phyloP scores from a whole-genome alignment of 139 green algal genomes.

The Protoeuglena noctilucae region DNA sequence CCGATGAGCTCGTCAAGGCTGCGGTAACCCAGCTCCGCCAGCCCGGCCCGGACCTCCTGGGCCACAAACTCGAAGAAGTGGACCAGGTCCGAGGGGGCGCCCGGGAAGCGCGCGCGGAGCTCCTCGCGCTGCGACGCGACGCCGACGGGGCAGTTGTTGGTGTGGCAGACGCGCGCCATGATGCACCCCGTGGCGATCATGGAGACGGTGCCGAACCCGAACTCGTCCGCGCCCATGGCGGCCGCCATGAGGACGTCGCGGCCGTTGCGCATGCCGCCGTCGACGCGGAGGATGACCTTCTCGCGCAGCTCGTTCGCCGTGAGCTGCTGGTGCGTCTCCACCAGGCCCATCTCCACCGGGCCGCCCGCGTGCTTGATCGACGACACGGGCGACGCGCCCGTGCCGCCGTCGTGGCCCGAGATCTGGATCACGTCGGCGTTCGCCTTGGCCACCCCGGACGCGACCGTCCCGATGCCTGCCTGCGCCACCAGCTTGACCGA shows the following conservation, averaged over 20 bases:
- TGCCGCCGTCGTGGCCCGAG: slow-evolving; percentile 93
- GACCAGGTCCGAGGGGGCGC: slow-evolving; percentile 67
- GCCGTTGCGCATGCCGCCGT: slow-evolving; percentile 84
- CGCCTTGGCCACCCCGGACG: slow-evolving; percentile 90
- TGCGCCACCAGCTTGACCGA: slow-evolving; percentile 96
- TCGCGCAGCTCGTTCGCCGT: slow-evolving; percentile 85
- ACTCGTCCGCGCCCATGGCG: slow-evolving; percentile 89
- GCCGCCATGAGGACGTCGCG: slow-evolving; percentile 79
- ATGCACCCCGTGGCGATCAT: slow-evolving; percentile 99
- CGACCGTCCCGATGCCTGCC: slow-evolving; percentile 93
- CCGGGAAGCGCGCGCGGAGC: slow-evolving; percentile 89
- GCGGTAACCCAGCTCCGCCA: slow-evolving; percentile 66
- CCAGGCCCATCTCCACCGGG: slow-evolving; percentile 93
- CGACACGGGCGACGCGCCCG: slow-evolving; percentile 83
- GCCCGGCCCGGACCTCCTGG: slow-evolving; percentile 61
- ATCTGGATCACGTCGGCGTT: slow-evolving; percentile 97
- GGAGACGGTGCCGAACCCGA: slow-evolving; percentile 87
- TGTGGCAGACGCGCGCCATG: slow-evolving; percentile 99
- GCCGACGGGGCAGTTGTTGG: slow-evolving; percentile 99
- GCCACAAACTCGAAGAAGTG: slow-evolving; percentile 96
- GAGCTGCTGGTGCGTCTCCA: slow-evolving; percentile 62
- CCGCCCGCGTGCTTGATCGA: slow-evolving; percentile 97
- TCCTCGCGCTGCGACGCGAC: slow-evolving; percentile 94
- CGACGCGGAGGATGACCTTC: slow-evolving; percentile 75
- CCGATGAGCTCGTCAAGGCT: slow-evolving; percentile 88